Percentiles rank a stretch among this genome's conserved stretches.
Conservation (phyloP, 2,329 filamentous ascomycete species). For the Macrophomina pseudophaseolina region DNA sequence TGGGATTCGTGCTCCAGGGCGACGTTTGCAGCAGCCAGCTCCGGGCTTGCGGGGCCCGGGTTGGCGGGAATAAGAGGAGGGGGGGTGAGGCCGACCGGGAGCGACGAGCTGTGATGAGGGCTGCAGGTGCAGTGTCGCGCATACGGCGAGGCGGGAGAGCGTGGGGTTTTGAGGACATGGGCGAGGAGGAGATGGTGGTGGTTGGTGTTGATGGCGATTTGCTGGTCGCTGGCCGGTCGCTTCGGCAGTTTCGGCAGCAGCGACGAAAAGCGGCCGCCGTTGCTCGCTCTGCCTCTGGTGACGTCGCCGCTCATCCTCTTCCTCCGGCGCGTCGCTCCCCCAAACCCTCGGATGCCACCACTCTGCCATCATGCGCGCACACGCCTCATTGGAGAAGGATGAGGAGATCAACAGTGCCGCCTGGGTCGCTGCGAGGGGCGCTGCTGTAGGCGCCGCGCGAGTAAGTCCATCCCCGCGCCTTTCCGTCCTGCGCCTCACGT, state of each 20-base stretch:
- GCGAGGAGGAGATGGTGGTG: background rate
- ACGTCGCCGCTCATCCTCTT: slow-evolving; percentile 5
- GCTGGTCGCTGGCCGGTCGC: too few relatives aligned
- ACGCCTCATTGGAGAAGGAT: slow-evolving; percentile 63
- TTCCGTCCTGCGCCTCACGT: background rate
- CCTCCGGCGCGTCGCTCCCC: background rate
- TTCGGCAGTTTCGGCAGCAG: slow-evolving; percentile 14
- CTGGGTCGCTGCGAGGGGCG: slow-evolving; percentile 73
- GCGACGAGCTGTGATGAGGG: background rate
- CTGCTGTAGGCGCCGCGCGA: slow-evolving; percentile 69
- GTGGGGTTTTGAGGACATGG: background rate
- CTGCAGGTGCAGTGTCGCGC: background rate
- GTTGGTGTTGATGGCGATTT: background rate
- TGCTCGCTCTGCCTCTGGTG: background rate
- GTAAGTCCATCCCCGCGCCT: slow-evolving; percentile 31
- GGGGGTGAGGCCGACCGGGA: background rate
- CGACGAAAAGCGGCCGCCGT: background rate
- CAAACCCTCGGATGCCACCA: background rate
- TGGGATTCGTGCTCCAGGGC: background rate
- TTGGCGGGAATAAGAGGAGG: background rate
- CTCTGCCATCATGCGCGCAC: slow-evolving; percentile 49
- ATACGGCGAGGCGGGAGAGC: background rate
- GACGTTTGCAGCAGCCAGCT: slow-evolving; percentile 16
- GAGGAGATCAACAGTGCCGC: slow-evolving; percentile 72
- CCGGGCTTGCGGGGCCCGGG: background rate